phyloP scores from a whole-genome alignment of 208 protist genomes.

The Acanthamoeba royreba region DNA sequence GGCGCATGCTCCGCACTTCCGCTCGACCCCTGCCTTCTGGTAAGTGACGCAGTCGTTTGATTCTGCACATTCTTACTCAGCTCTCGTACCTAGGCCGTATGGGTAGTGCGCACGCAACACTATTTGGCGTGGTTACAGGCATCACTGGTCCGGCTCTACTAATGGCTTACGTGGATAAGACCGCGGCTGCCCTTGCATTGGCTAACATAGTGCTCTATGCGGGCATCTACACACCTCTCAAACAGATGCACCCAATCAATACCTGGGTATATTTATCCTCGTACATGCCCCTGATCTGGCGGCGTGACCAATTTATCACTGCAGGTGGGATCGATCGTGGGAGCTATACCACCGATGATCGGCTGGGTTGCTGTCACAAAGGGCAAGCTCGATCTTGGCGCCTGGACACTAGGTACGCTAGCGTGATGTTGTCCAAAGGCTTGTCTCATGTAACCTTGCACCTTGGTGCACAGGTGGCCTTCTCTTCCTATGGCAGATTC shows the following conservation, averaged over 20 bases:
- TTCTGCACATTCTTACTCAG: background rate
- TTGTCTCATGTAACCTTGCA: background rate
- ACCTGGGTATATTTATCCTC: conserved; percentile 45
- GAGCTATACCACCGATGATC: conserved; percentile 68
- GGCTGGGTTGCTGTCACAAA: conserved; percentile 41
- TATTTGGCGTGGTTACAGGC: background rate
- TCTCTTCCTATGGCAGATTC: conserved; percentile 69
- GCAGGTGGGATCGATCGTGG: conserved; percentile 59
- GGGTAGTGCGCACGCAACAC: background rate
- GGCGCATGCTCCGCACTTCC: background rate
- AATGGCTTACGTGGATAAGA: background rate
- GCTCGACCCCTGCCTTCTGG: background rate
- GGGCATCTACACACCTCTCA: conserved; percentile 55
- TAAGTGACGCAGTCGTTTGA: background rate
- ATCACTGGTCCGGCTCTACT: background rate
- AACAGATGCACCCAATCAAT: conserved; percentile 47
- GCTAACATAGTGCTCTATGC: conserved; percentile 61
- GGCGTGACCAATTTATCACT: background rate
- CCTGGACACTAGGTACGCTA: background rate
- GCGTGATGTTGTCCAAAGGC: background rate
- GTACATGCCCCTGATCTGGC: background rate
- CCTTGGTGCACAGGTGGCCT: background rate
- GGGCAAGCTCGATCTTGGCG: background rate
- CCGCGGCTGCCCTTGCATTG: conserved; percentile 22
- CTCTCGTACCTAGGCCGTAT: background rate